A percentile compares a stretch with the other conserved stretches of the same genome.
Evolutionary conservation across 441 rosid species (phyloP).

Genomic region (Hypseocharis bilobata): DNA sequence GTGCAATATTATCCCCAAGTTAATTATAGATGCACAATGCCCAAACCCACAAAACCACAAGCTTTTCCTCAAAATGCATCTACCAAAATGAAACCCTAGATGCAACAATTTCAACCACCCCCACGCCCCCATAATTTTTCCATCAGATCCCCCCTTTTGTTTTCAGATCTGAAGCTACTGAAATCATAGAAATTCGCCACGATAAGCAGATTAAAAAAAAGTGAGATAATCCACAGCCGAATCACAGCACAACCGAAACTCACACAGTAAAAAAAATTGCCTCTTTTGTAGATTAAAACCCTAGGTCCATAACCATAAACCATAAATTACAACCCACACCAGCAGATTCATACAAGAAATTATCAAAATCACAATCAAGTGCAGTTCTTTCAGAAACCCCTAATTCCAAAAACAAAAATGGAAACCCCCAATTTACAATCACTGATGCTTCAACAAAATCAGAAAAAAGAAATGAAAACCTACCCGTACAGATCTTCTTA

Average conservation of each 20-base stretch:
- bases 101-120: no score
- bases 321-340: neutral
- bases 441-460: no score
- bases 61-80: neutral
- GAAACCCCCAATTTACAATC: neutral
- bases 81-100: no score
- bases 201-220: no score
- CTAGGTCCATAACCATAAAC: neutral
- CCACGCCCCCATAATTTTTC: no score
- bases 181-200: no score
- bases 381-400: neutral
- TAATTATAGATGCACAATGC: neutral
- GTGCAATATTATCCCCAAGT: neutral
- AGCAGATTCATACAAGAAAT: neutral
- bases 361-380: neutral
- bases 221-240: no score
- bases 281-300: neutral
- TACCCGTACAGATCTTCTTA: neutral
- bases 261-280: neutral
- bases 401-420: neutral
- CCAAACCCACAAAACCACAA: neutral
- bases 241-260: neutral
- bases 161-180: no score
- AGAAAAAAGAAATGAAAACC: neutral
- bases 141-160: no score